A percentile compares a stretch with the other conserved stretches of the same genome.
These are phyloP conservation scores for Hygrocybe punicea DNA, from an alignment of 768 basidiomycete genomes.

Conservation along the genomic window DNA sequence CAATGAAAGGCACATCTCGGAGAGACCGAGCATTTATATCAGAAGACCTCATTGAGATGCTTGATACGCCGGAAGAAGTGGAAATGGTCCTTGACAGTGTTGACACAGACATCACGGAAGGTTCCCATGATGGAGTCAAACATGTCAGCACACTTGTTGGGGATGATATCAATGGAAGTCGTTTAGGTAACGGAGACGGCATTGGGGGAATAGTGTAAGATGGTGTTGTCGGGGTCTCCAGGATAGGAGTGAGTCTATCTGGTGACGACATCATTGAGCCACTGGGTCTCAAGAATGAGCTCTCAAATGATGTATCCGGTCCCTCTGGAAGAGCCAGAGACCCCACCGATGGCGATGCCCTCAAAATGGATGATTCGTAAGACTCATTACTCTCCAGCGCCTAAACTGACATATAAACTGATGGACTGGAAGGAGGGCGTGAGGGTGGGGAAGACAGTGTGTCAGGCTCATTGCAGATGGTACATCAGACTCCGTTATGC, in stretches of 20 bases:
- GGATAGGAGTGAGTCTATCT: constrained; percentile 45
- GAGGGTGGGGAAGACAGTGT: constrained; percentile 21
- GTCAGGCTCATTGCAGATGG: not conserved
- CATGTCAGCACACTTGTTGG: constrained; percentile 16
- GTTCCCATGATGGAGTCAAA: constrained; percentile 33
- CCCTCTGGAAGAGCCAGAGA: constrained; percentile 57
- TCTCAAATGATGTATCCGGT: constrained; percentile 65
- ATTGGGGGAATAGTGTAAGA: constrained; percentile 27
- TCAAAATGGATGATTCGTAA: constrained; percentile 74
- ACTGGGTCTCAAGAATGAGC: constrained; percentile 68
- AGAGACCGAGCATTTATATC: constrained; percentile 36
- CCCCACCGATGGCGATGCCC: constrained; percentile 64
- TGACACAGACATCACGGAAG: constrained; percentile 22
- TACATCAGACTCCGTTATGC: constrained; percentile 9
- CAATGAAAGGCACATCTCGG: constrained; percentile 29
- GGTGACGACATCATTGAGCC: constrained; percentile 43
- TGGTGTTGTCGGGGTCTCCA: constrained; percentile 34
- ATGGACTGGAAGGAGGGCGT: constrained; percentile 24
- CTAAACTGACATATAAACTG: constrained; percentile 45
- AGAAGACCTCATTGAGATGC: constrained; percentile 43
- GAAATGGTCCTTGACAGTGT: constrained; percentile 4
- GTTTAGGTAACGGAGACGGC: constrained; percentile 38
- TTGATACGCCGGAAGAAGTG: constrained; percentile 39
- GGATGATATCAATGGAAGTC: not conserved
- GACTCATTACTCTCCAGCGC: constrained; percentile 61